These are phyloP conservation scores for Aspergillus sp. DNA, from an alignment of 2,329 filamentous ascomycete genomes.

Conservation along the genomic window DNA sequence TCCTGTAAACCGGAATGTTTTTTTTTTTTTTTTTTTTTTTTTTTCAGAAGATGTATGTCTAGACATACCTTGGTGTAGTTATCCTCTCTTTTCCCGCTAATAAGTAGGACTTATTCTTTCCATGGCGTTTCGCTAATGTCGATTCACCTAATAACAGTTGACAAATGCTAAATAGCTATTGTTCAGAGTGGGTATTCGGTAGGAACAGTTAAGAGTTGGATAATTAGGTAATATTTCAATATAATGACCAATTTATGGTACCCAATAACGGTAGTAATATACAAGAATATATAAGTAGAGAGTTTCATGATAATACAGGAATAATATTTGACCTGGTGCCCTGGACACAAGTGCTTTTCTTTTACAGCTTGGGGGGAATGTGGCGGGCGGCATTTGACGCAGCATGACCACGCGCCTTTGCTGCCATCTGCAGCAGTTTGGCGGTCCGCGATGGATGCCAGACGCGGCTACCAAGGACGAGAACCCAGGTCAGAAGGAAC, in stretches of 20 bases:
- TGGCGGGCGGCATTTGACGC: constrained; percentile 24
- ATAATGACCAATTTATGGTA: neutral
- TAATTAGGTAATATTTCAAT: neutral
- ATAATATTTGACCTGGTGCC: neutral
- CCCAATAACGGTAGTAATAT: neutral
- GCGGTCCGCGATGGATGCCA: constrained; percentile 69
- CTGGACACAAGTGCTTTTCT: neutral
- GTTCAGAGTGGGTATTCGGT: too few species aligned
- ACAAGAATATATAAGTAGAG: constrained; percentile 16
- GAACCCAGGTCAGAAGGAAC: constrained; percentile 76
- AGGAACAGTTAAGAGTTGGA: neutral
- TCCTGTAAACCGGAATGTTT: neutral
- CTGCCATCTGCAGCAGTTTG: constrained; percentile 54
- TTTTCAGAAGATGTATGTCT: too few species aligned
- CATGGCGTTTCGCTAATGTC: too few species aligned
- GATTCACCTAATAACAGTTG: too few species aligned
- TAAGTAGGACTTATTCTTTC: too few species aligned
- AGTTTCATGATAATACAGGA: constrained; percentile 25
- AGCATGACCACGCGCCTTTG: constrained; percentile 34
- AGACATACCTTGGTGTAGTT: too few species aligned
- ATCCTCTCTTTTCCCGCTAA: neutral
- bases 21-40: neutral
- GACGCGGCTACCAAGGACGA: constrained; percentile 76
- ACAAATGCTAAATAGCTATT: too few species aligned
- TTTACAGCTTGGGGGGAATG: constrained; percentile 21